Conservation (phyloP, 2,329 filamentous ascomycete genomes). For the Colletotrichum eremochloae region DNA sequence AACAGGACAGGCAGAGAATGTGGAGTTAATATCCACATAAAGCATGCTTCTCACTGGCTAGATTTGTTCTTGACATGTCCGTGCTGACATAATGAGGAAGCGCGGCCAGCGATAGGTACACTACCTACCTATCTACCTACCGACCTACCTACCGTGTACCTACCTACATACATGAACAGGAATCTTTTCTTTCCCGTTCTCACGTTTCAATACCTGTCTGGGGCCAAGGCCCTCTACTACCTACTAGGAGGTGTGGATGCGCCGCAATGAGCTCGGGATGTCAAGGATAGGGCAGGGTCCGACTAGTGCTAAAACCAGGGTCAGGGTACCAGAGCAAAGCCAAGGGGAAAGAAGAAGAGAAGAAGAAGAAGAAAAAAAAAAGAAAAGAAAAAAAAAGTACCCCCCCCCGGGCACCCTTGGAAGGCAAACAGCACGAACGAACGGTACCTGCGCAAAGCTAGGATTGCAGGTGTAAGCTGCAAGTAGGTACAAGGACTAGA, state of each 20-base stretch:
- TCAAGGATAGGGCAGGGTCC: not conserved
- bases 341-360: not conserved
- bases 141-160: too few species aligned
- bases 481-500: slow-evolving; percentile 32
- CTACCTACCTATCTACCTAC: too few species aligned
- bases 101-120: too few species aligned
- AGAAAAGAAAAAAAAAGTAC: not conserved
- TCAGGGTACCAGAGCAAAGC: not conserved
- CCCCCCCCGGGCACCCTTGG: not conserved
- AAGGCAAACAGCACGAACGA: slow-evolving; percentile 23
- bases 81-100: too few species aligned
- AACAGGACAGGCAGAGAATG: too few species aligned
- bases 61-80: too few species aligned
- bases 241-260: not conserved
- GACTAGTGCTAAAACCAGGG: not conserved
- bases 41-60: too few species aligned
- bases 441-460: slow-evolving; percentile 37
- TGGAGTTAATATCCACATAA: not conserved
- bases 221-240: not conserved
- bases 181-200: not conserved
- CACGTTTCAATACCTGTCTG: not conserved
- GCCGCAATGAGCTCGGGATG: slow-evolving; percentile 2
- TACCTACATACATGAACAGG: too few species aligned
- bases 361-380: not conserved
- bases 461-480: slow-evolving; percentile 22